phyloP scores from a whole-genome alignment of 768 basidiomycete species.

The Leccinum incarnatum region DNA sequence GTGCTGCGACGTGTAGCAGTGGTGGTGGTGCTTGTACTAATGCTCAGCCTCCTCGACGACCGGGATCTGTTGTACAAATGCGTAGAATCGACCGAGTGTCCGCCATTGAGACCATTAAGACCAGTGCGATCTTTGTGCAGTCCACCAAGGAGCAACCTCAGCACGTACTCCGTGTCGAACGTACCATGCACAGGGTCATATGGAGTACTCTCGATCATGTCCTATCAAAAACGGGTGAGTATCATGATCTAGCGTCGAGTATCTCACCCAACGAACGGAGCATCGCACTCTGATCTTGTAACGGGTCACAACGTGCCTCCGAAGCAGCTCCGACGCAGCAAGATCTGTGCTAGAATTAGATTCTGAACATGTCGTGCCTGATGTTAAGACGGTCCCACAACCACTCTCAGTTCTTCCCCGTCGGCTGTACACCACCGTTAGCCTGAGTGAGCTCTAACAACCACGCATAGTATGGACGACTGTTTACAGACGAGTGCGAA shows the following conservation, averaged over 20 bases:
- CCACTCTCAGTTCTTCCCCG: conserved; percentile 25
- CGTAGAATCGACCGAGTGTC: not conserved
- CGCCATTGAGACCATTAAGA: conserved; percentile 7
- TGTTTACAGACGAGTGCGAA: too few relatives aligned
- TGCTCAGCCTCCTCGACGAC: conserved; percentile 4
- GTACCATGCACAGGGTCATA: conserved; percentile 30
- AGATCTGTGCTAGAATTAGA: conserved; percentile 41
- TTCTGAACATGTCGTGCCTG: conserved; percentile 37
- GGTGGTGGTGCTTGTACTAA: not conserved
- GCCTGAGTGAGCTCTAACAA: not conserved
- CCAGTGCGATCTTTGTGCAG: conserved; percentile 13
- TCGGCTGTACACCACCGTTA: conserved; percentile 20
- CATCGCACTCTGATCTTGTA: conserved; percentile 31
- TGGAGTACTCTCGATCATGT: conserved; percentile 47
- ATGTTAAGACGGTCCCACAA: conserved; percentile 36
- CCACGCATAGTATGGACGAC: not conserved
- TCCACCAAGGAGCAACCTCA: conserved; percentile 32
- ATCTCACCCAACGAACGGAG: not conserved
- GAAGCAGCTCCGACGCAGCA: conserved; percentile 38
- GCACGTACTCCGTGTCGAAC: conserved; percentile 35
- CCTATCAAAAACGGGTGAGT: conserved; percentile 20
- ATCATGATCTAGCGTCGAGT: not conserved
- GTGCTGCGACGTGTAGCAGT: too few relatives aligned
- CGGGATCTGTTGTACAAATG: not conserved
- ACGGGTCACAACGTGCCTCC: conserved; percentile 30